Conservation (phyloP, 768 basidiomycete genomes). For the Trametes cinnabarina region DNA sequence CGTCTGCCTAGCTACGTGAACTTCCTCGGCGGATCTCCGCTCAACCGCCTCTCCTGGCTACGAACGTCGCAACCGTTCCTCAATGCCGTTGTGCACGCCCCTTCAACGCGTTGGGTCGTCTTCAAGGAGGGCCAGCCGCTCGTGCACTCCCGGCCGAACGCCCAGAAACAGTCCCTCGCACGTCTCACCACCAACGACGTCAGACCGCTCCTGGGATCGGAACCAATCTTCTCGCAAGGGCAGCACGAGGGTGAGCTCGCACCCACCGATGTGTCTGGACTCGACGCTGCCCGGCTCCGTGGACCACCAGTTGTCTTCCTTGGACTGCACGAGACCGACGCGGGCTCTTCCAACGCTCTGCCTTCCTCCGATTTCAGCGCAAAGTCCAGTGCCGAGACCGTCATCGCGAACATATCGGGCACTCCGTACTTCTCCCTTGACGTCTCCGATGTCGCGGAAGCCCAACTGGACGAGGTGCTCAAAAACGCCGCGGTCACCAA, state of each 20-base stretch:
- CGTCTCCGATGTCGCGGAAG: constrained; percentile 50
- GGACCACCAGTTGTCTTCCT: constrained; percentile 72
- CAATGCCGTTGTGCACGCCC: constrained; percentile 60
- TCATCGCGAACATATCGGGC: constrained; percentile 66
- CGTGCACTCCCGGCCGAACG: constrained; percentile 27
- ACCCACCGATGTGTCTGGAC: constrained; percentile 27
- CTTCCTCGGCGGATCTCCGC: constrained; percentile 60
- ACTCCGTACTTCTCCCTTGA: constrained; percentile 85
- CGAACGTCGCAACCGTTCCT: constrained; percentile 73
- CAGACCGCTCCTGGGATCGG: constrained; percentile 60
- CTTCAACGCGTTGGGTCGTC: constrained; percentile 71
- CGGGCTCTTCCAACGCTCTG: constrained; percentile 45
- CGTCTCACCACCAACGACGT: constrained; percentile 61
- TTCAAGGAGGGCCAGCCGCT: constrained; percentile 76
- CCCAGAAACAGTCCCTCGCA: constrained; percentile 42
- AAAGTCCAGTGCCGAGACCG: constrained; percentile 35
- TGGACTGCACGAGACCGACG: constrained; percentile 64
- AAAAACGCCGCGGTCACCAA: constrained; percentile 36
- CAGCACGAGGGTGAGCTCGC: constrained; percentile 39
- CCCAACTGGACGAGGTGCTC: constrained; percentile 42
- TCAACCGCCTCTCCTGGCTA: constrained; percentile 83
- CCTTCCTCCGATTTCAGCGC: constrained; percentile 62
- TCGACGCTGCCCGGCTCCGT: constrained; percentile 60
- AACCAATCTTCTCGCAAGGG: constrained; percentile 72
- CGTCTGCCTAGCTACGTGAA: constrained; percentile 40